These are phyloP conservation scores for Neurospora tetraspora DNA, from an alignment of 495 filamentous ascomycete species.

Conservation along the genomic window DNA sequence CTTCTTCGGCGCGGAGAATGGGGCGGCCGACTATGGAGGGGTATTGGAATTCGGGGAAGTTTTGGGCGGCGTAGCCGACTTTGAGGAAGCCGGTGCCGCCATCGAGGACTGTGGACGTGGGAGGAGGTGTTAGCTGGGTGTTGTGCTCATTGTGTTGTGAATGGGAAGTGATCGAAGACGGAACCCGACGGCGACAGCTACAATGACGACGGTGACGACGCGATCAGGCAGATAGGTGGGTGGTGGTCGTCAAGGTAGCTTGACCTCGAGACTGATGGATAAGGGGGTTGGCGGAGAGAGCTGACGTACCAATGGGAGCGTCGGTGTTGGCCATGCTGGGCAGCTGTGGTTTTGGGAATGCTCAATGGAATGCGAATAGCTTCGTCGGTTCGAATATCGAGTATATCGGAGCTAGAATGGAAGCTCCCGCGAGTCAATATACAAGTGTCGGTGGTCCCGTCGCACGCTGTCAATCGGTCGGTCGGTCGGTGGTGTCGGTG, in stretches of 20 bases:
- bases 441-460: neutral
- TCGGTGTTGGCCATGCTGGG: conserved; percentile 2
- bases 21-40: conserved; percentile 97
- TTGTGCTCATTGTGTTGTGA: neutral
- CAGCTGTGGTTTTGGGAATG: neutral
- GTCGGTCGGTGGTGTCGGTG: neutral
- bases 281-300: conserved; percentile 7
- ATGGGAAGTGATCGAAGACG: neutral
- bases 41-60: conserved; percentile 98
- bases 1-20: conserved; percentile 91
- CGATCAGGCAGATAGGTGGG: neutral
- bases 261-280: neutral
- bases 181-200: neutral
- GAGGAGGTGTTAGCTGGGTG: conserved; percentile 13
- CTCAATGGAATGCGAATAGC: neutral
- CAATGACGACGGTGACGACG: neutral
- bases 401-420: neutral
- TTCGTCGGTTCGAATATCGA: neutral
- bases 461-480: neutral
- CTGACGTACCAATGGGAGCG: conserved; percentile 8
- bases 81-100: conserved; percentile 99
- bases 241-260: neutral
- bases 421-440: neutral
- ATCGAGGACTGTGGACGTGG: conserved; percentile 69
- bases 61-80: conserved; percentile 96